phyloP scores from a whole-genome alignment of 2,329 filamentous ascomycete genomes.

The Fusarium tanahbumbuense region DNA sequence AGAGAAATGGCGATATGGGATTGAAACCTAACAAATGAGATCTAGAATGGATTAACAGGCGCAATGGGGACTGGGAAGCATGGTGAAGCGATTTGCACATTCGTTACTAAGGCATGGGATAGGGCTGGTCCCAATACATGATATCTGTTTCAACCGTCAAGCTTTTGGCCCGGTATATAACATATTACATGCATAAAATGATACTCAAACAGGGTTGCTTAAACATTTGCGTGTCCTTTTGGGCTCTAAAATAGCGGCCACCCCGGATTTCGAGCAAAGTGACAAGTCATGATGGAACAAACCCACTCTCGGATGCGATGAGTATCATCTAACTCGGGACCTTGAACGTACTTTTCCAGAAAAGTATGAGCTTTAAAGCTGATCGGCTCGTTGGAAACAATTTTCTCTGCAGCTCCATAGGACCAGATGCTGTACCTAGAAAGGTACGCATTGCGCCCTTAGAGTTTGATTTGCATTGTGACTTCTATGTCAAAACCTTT shows the following conservation, averaged over 20 bases:
- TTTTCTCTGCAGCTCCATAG: no score
- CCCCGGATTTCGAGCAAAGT: not conserved
- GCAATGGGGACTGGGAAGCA: not conserved
- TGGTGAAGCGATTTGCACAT: constrained; percentile 1
- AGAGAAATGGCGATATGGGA: not conserved
- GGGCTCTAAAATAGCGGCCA: not conserved
- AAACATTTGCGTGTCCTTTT: not conserved
- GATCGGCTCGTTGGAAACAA: no score
- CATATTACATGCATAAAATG: not conserved
- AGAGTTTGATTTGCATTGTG: no score
- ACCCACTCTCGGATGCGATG: not conserved
- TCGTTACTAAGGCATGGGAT: not conserved
- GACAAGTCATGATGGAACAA: not conserved
- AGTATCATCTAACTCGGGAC: not conserved
- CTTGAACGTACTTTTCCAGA: no score
- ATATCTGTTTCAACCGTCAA: not conserved
- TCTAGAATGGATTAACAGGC: no score
- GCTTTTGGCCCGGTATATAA: not conserved
- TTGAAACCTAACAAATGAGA: constrained; percentile 13
- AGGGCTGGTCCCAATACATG: constrained; percentile 24
- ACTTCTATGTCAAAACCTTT: not conserved
- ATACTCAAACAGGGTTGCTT: not conserved
- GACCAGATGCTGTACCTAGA: no score
- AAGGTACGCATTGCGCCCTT: no score
- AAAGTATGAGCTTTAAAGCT: no score